Percentiles rank a stretch among this genome's conserved stretches.
Evolutionary conservation across 176 grass and related monocot species (phyloP).

Genomic region (Triticum monococcum): DNA sequence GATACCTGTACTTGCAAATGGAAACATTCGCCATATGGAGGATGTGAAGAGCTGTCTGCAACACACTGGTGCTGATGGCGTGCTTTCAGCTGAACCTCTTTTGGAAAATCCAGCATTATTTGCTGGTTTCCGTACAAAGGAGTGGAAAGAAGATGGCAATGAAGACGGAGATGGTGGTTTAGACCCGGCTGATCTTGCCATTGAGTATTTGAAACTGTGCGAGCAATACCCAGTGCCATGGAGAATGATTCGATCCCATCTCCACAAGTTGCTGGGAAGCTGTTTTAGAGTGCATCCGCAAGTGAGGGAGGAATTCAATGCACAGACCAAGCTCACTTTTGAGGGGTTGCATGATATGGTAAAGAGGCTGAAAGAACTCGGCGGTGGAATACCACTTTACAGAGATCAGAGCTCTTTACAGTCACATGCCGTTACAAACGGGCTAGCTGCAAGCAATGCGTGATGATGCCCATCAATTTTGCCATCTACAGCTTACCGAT

Average conservation of each 20-base stretch:
- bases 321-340: constrained; percentile 72
- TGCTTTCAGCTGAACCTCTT: constrained; percentile 92
- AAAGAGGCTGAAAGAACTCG: constrained; percentile 70
- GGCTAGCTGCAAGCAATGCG: constrained; percentile 26
- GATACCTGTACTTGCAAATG: constrained; percentile 96
- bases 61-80: constrained; percentile 81
- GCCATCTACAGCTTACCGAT: not conserved
- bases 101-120: constrained; percentile 95
- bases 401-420: constrained; percentile 8
- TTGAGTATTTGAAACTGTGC: constrained; percentile 86
- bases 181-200: constrained; percentile 74
- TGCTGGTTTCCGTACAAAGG: constrained; percentile 68
- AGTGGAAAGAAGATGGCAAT: constrained; percentile 62
- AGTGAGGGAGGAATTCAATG: constrained; percentile 87
- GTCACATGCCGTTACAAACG: not conserved
- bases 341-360: constrained; percentile 90
- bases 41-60: constrained; percentile 80
- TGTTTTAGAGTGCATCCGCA: constrained; percentile 89
- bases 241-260: constrained; percentile 92
- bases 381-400: constrained; percentile 58
- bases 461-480: constrained; percentile 22
- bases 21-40: constrained; percentile 83
- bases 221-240: constrained; percentile 93
- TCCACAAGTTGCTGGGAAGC: constrained; percentile 92
- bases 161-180: constrained; percentile 40